Conservation (phyloP, 805 yeast species). For the Barnettozyma pratensis region DNA sequence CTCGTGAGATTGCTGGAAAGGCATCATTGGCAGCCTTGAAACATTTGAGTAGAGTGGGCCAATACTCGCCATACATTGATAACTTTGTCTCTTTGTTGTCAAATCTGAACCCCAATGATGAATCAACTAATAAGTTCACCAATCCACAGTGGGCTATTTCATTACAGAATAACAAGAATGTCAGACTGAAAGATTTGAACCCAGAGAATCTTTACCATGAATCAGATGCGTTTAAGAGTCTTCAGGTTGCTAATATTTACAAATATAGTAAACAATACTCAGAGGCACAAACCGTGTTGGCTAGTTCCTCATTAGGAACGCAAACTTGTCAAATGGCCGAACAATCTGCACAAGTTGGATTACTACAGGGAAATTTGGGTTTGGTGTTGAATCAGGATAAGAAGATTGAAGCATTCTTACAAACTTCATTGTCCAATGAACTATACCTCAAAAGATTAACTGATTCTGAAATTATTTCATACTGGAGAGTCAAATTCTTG, state of each 20-base stretch:
- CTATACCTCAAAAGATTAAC: conserved; percentile 21
- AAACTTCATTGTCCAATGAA: conserved; percentile 20
- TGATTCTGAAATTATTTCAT: conserved; percentile 19
- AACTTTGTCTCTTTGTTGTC: conserved; percentile 7
- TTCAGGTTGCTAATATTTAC: conserved; percentile 16
- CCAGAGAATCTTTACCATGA: conserved; percentile 23
- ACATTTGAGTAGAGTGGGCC: conserved; percentile 11
- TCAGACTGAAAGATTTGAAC: conserved; percentile 9
- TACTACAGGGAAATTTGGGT: conserved; percentile 16
- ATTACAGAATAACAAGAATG: conserved; percentile 2
- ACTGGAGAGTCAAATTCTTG: conserved; percentile 24
- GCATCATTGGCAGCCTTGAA: conserved; percentile 19
- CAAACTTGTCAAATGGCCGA: conserved; percentile 20
- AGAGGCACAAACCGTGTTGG: conserved; percentile 19
- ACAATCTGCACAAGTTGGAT: conserved; percentile 17
- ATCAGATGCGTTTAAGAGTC: conserved; percentile 13
- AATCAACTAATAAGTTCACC: background rate
- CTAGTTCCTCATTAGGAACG: conserved; percentile 12
- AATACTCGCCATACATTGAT: conserved; percentile 17
- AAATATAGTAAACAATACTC: conserved; percentile 14
- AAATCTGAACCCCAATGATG: background rate
- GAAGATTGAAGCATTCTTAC: conserved; percentile 18
- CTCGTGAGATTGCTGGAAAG: conserved; percentile 1
- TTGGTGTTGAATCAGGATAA: conserved; percentile 21
- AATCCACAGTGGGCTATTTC: conserved; percentile 7